Conservation (phyloP, 306 rosid species). For the Phaseolus lunatus region DNA sequence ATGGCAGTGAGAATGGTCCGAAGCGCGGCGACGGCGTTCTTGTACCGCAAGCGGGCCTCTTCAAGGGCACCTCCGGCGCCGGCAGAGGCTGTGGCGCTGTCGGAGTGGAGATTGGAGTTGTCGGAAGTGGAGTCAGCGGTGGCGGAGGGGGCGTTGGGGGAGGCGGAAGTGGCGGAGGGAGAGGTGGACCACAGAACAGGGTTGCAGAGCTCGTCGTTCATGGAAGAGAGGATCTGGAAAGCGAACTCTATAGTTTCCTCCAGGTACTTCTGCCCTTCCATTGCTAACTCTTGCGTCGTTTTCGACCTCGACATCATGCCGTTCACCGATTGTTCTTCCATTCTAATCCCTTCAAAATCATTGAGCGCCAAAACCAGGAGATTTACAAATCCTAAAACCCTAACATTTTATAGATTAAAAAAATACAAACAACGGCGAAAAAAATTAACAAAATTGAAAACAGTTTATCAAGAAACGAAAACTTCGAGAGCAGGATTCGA, state of each 20-base stretch:
- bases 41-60: slow-evolving; percentile 82
- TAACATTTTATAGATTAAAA: neutral
- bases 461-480: too few species aligned
- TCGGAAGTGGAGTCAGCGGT: slow-evolving; percentile 74
- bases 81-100: slow-evolving; percentile 49
- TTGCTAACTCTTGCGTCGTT: slow-evolving; percentile 81
- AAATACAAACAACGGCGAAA: too few species aligned
- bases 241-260: slow-evolving; percentile 88
- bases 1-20: slow-evolving; percentile 74
- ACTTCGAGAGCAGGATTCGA: slow-evolving; percentile 70
- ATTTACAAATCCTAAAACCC: neutral
- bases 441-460: neutral
- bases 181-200: slow-evolving; percentile 81
- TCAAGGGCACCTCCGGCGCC: slow-evolving; percentile 74
- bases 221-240: slow-evolving; percentile 88
- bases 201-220: slow-evolving; percentile 97
- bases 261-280: slow-evolving; percentile 82
- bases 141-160: slow-evolving; percentile 46
- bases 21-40: slow-evolving; percentile 75
- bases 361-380: neutral
- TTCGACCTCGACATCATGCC: slow-evolving; percentile 45
- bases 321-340: slow-evolving; percentile 63
- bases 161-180: slow-evolving; percentile 39
- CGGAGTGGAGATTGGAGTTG: slow-evolving; percentile 54
- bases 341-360: neutral